Evolutionary conservation across 2,329 filamentous ascomycete species (phyloP), one percentile per base, ranked within the genome.

Genomic region (Periconia sp.): DNA sequence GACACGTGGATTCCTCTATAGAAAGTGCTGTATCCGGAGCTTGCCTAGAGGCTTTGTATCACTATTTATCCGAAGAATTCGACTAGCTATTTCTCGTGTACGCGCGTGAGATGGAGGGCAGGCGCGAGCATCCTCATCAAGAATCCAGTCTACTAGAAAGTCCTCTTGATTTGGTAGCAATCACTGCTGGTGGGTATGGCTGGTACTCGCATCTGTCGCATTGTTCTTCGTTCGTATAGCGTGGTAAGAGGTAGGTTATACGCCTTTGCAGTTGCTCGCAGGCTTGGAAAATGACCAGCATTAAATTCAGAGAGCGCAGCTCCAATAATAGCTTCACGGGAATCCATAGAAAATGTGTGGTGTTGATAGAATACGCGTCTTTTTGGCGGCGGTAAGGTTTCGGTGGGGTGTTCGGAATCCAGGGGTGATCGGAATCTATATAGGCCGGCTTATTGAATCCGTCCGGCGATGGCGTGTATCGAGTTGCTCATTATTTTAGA

Each of bases 81-180:
- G 29, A 26, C 23, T 44, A 25, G 48, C 54, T 31, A 54, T 54
- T 35, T 56, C 43, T 43, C 42, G 37, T 36, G 43, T 41, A 13
- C 40, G 29, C 23, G 38, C 11, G 22, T 54, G 40, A 1, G 46
- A 45, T 15, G 46, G 53, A 32, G 48, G 49, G 11, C 28, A 39
- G 11, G 29, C 47, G 25, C 43, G 36, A 36, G 25, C 35, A 26
- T 56, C 45, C 31, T 55, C 42, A 26, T 59, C 24, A 18, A 57
- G 41, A n/a, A 57, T 57, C 53, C 30, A 57, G 2, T 51, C 17
- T 31, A 45, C 48, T 33, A 59, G 17, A 36, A 48, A 55, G 6
- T 37, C 21, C 24, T 56, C 47, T 44, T 54, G 42, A 13, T 52
- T 21, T 29, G 31, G 49, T 30, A 36, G 49, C 22, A 57, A 42